Evolutionary conservation across 768 basidiomycete genomes (phyloP), one percentile per base, ranked within the genome.

Genomic region (Postia placenta): DNA sequence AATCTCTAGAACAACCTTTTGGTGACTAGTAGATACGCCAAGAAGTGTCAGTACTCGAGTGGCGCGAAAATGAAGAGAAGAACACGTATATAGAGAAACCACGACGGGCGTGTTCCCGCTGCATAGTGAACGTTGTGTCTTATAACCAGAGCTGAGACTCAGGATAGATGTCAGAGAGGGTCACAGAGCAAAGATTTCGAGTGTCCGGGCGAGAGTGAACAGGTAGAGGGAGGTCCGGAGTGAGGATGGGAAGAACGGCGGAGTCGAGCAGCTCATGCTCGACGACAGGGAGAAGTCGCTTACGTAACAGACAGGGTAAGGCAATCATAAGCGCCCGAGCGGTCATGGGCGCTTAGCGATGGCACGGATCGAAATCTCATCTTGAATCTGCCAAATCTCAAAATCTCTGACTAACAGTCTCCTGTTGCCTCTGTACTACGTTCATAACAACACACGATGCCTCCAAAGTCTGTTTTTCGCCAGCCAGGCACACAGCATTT

Each of bases 1-100:
- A 53, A 97, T 82, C 70, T 95, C 92, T 57, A 97, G 73, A 53
- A 90, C 88, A 44, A 96, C 93, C 66, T 92, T 92, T 78, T 97
- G 95, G 70, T 95, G 89, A 70, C 87, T 90, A 83, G 86, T 92
- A 83, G 66, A 84, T 65, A 81, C 74, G 66, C 59, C 64, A 59
- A 65, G 53, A 3, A 45, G 72, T 64, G 80, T 78, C 77, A 78
- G 66, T 53, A 69, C 60, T 65, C n/a, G 20, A 14, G 23, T 20
- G 3, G 33, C 44, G 45, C 45, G 40, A 26, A 49, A 55, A 49
- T 47, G 49, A 51, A 65, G 50, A 53, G 48, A 59, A 70, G 70
- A 53, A 61, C 59, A 89, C 89, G 80, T 87, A 92, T 91, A 92
- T 83, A 63, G 84, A 77, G 78, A 92, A 92, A 60, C 89, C 89